phyloP scores from a whole-genome alignment of 2,329 filamentous ascomycete species.

The Fusarium sterilihyphosum region DNA sequence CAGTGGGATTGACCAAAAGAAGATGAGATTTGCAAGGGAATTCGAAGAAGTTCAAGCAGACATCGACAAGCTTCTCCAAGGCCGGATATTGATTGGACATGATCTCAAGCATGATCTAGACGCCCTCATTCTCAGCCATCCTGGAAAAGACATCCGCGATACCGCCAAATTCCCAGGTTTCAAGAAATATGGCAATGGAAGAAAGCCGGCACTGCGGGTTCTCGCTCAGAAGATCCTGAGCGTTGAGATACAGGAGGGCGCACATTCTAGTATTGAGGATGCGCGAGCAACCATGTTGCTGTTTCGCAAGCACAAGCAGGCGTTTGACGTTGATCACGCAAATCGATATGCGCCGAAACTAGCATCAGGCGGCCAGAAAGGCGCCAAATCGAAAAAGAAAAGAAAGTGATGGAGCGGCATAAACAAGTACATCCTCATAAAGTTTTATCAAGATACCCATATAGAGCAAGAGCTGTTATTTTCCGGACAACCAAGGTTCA shows the following conservation, averaged over 20 bases:
- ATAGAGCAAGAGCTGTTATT: slow-evolving; percentile 8
- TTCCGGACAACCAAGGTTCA: not conserved
- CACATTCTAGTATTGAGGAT: slow-evolving; percentile 78
- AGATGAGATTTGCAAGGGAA: slow-evolving; percentile 74
- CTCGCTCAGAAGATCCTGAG: slow-evolving; percentile 67
- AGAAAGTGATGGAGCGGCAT: slow-evolving; percentile 42
- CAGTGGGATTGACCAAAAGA: slow-evolving; percentile 80
- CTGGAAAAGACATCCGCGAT: slow-evolving; percentile 81
- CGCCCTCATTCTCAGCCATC: slow-evolving; percentile 81
- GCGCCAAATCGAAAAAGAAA: slow-evolving; percentile 56
- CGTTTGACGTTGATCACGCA: slow-evolving; percentile 83
- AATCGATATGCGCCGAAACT: slow-evolving; percentile 66
- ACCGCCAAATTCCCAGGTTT: slow-evolving; percentile 83
- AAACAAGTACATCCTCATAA: not conserved
- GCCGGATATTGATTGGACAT: slow-evolving; percentile 82
- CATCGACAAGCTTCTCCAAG: slow-evolving; percentile 74
- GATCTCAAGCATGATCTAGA: slow-evolving; percentile 82
- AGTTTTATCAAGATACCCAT: slow-evolving; percentile 34
- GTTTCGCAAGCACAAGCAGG: slow-evolving; percentile 83
- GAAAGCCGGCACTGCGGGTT: slow-evolving; percentile 72
- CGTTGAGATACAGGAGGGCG: slow-evolving; percentile 70
- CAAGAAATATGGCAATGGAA: slow-evolving; percentile 72
- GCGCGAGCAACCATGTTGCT: slow-evolving; percentile 90
- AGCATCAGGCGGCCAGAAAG: slow-evolving; percentile 42
- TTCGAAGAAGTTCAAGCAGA: slow-evolving; percentile 82